A percentile compares a stretch with the other conserved stretches of the same genome.
These are phyloP conservation scores for Bruguiera gymnorhiza DNA, from an alignment of 345 rosid species.

Conservation along the genomic window DNA sequence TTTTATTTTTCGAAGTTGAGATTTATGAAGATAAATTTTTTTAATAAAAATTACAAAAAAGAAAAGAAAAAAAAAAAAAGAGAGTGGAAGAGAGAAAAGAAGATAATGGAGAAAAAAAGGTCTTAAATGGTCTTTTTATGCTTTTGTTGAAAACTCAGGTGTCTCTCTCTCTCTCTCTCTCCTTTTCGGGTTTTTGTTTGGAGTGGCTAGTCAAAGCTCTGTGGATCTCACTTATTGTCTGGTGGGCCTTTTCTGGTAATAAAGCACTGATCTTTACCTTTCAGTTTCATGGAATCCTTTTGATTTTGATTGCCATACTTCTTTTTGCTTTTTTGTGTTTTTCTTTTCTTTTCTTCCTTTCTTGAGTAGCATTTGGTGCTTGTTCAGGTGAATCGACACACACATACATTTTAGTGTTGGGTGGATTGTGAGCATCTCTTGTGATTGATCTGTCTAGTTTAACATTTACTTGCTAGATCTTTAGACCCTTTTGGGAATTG, in stretches of 20 bases:
- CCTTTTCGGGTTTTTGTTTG: neutral
- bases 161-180: too few species aligned
- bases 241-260: constrained; percentile 2
- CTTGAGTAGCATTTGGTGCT: neutral
- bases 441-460: neutral
- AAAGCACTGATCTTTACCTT: constrained; percentile 6
- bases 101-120: too few species aligned
- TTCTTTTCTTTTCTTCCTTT: too few species aligned
- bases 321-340: too few species aligned
- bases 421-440: constrained; percentile 6
- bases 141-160: too few species aligned
- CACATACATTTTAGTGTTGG: neutral
- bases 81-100: too few species aligned
- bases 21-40: too few species aligned
- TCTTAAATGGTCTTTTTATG: too few species aligned
- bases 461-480: neutral
- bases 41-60: too few species aligned
- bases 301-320: neutral
- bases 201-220: neutral
- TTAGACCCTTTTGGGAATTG: neutral
- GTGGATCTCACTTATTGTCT: neutral
- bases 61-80: too few species aligned
- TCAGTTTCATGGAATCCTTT: neutral
- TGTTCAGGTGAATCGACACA: neutral
- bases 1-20: too few species aligned